Evolutionary conservation across 2,329 filamentous ascomycete species (phyloP).

Genomic region (Diaporthe longicolla): DNA sequence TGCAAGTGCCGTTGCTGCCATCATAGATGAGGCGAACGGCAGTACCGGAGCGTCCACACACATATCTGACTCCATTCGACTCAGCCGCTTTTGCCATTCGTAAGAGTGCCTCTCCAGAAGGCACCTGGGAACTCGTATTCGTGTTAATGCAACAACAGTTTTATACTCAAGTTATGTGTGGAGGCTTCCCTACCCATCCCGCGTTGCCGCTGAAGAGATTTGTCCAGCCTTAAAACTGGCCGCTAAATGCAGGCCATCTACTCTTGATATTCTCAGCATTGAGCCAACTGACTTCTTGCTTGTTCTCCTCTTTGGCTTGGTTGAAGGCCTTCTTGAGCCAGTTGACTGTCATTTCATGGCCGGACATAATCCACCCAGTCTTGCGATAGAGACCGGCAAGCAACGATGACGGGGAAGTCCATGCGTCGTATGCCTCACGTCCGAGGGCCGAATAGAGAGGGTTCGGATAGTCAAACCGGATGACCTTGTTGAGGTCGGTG

Average conservation of each 20-base stretch:
- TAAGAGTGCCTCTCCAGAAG: constrained; percentile 1
- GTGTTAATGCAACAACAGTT: not conserved
- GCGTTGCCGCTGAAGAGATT: constrained; percentile 11
- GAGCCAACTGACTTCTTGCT: constrained; percentile 48
- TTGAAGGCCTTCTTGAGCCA: constrained; percentile 50
- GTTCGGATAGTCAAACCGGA: constrained; percentile 54
- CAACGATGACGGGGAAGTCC: constrained; percentile 48
- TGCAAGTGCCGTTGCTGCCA: constrained; percentile 47
- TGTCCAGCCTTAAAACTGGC: constrained; percentile 38
- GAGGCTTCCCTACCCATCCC: not conserved
- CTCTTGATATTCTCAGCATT: constrained; percentile 46
- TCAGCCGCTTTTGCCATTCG: not conserved
- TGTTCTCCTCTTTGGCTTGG: constrained; percentile 46
- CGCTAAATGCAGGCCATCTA: constrained; percentile 50
- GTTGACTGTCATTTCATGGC: constrained; percentile 47
- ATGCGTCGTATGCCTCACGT: constrained; percentile 49
- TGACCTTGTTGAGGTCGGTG: constrained; percentile 56
- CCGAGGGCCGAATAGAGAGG: constrained; percentile 50
- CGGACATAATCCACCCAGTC: constrained; percentile 51
- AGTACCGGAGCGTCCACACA: constrained; percentile 3
- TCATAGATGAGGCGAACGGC: constrained; percentile 35
- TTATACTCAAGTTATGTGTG: too few relatives aligned
- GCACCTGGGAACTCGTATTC: not conserved
- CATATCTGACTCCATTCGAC: not conserved
- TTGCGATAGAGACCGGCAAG: constrained; percentile 51